Percentiles rank a stretch among this genome's conserved stretches.
phyloP scores from a whole-genome alignment of 2,329 filamentous ascomycete genomes.

The Botrytis paeoniae region DNA sequence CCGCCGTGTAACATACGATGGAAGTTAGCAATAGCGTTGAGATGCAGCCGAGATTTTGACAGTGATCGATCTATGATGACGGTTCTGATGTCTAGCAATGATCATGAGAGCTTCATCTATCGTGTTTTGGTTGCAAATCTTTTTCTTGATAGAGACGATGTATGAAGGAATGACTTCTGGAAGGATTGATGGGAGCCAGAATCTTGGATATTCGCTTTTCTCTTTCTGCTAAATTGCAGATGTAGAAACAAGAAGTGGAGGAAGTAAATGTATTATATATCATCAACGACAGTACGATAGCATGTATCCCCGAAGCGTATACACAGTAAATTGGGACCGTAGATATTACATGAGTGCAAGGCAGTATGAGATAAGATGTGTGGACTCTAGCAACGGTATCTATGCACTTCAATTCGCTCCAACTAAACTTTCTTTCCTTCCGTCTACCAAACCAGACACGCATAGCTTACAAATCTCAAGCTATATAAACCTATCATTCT shows the following conservation, averaged over 20 bases:
- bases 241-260: background rate
- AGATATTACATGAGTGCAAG: background rate
- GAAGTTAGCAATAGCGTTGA: background rate
- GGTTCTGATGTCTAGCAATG: background rate
- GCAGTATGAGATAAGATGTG: background rate
- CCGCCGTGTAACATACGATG: background rate
- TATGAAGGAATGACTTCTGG: background rate
- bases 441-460: no score
- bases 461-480: background rate
- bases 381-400: background rate
- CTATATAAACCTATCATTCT: background rate
- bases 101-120: background rate
- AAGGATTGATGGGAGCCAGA: background rate
- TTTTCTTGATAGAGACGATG: background rate
- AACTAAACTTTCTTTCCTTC: background rate
- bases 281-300: background rate
- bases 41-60: background rate
- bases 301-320: rapidly evolving
- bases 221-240: background rate
- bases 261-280: background rate
- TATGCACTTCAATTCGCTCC: background rate
- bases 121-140: rapidly evolving
- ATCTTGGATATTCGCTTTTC: rapidly evolving
- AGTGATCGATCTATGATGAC: background rate
- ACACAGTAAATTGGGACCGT: rapidly evolving